These are phyloP conservation scores for Wickerhamomyces rabaulensis DNA, from an alignment of 805 yeast species.

Conservation along the genomic window DNA sequence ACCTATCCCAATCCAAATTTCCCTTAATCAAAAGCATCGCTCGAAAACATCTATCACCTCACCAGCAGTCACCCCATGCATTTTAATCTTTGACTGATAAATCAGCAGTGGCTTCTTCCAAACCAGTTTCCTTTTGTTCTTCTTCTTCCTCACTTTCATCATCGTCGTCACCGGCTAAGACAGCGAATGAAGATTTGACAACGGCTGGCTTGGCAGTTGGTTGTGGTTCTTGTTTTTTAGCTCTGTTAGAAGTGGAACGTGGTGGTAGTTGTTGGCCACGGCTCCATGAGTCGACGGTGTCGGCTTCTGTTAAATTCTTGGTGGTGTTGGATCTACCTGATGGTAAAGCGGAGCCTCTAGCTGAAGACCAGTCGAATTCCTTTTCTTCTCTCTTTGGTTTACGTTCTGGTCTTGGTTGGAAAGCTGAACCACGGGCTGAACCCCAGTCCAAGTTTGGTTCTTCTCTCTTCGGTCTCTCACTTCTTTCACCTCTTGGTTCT, in stretches of 20 bases:
- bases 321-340: slow-evolving; percentile 27
- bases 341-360: slow-evolving; percentile 36
- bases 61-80: neutral
- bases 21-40: neutral
- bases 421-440: slow-evolving; percentile 31
- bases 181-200: slow-evolving; percentile 44
- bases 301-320: slow-evolving; percentile 19
- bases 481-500: slow-evolving; percentile 30
- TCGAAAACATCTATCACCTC: neutral
- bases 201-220: slow-evolving; percentile 23
- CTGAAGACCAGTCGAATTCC: slow-evolving; percentile 44
- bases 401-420: slow-evolving; percentile 33
- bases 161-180: slow-evolving; percentile 47
- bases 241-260: slow-evolving; percentile 1
- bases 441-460: slow-evolving; percentile 43
- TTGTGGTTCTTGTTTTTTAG: slow-evolving; percentile 7
- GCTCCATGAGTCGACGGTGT: slow-evolving; percentile 20
- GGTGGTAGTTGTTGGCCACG: slow-evolving; percentile 23
- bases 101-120: slow-evolving; percentile 33
- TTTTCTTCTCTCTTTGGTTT: slow-evolving; percentile 24
- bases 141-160: slow-evolving; percentile 33
- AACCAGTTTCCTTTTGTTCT: slow-evolving; percentile 21
- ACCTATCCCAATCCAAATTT: neutral
- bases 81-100: slow-evolving; percentile 30
- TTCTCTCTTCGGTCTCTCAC: slow-evolving; percentile 26